Conservation (phyloP, 495 filamentous ascomycete species). For the Aspergillus leporis region DNA sequence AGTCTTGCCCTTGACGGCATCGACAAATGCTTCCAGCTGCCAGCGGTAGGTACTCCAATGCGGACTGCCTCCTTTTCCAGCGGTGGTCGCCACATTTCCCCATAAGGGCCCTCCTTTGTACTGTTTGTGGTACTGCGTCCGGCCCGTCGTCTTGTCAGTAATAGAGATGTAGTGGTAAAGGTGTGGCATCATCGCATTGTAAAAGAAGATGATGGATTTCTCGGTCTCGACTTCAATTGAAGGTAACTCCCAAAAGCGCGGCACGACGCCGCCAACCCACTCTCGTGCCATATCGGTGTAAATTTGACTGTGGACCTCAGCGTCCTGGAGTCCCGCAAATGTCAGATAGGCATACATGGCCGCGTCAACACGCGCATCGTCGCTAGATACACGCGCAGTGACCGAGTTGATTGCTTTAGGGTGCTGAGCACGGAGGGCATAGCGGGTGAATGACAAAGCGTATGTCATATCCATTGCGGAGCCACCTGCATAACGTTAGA, state of each 20-base stretch:
- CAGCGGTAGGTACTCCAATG: constrained; percentile 52
- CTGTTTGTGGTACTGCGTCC: not conserved
- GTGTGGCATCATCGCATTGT: constrained; percentile 39
- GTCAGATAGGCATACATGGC: constrained; percentile 31
- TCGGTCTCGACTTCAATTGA: constrained; percentile 36
- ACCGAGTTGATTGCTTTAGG: constrained; percentile 19
- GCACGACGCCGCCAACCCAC: constrained; percentile 22
- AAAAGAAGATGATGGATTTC: constrained; percentile 36
- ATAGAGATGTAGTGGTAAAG: constrained; percentile 41
- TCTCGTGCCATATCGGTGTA: constrained; percentile 30
- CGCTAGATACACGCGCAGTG: not conserved
- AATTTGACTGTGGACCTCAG: constrained; percentile 21
- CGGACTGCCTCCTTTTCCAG: not conserved
- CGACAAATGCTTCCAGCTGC: constrained; percentile 57
- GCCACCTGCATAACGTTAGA: constrained; percentile 17
- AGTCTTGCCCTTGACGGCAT: constrained; percentile 42
- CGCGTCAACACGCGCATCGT: constrained; percentile 32
- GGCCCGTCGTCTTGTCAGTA: constrained; percentile 26
- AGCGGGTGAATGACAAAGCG: constrained; percentile 27
- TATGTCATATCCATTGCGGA: constrained; percentile 28
- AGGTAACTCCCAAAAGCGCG: constrained; percentile 35
- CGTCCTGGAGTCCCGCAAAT: constrained; percentile 19
- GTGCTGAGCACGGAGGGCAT: constrained; percentile 16
- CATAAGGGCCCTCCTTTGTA: not conserved
- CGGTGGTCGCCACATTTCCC: not conserved